Evolutionary conservation across 2,329 filamentous ascomycete species (phyloP), one percentile per base, ranked within the genome.

Genomic region (Pseudocercospora fijiensis): DNA sequence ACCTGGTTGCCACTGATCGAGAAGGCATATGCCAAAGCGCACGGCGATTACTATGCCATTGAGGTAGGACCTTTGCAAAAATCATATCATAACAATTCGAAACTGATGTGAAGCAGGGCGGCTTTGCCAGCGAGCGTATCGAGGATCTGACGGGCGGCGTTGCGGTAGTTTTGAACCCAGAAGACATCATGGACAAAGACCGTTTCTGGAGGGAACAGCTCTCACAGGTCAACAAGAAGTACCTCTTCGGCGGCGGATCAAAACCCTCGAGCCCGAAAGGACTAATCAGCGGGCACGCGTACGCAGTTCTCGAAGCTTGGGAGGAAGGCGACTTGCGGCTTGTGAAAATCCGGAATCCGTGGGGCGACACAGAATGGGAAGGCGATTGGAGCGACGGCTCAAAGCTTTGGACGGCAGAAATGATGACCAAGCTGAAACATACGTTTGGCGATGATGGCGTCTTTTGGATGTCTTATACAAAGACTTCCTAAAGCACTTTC

Each of bases 131-230:
- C 8, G 85, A 86, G 69, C 84, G 82, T 1, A 83, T 86, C 61
- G 85, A 86, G 71, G 84, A 86, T 67, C 73, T 86, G 27, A 86
- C 84, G 20, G 65, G 67, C 24, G 89, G 89, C 26, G 87, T 91
- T 11, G 90, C 88, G 0, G 88, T 86, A 0, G 86, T 90, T 72
- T 77, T 92, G 10, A 83, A 89, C 51, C 85, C 86, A 1, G 85
- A 86, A 0, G 88, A 91, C 70, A 90, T 92, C 37, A 82, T 92
- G 3, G 88, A 95, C 72, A 89, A 89, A 63, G 88, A 96, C 57
- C 84, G 86, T 22, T 96, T 96, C 74, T 96, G 92, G 92, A 85
- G 84, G 0, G 87, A 94, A 41, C 90, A 95, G 74, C 83, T 96
- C 24, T 85, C 88, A 76, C 87, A 89, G 66, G 90, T 92, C 63